Base-by-base conservation (phyloP, 179 eudicot genomes). In the Camellia oleifera region DNA sequence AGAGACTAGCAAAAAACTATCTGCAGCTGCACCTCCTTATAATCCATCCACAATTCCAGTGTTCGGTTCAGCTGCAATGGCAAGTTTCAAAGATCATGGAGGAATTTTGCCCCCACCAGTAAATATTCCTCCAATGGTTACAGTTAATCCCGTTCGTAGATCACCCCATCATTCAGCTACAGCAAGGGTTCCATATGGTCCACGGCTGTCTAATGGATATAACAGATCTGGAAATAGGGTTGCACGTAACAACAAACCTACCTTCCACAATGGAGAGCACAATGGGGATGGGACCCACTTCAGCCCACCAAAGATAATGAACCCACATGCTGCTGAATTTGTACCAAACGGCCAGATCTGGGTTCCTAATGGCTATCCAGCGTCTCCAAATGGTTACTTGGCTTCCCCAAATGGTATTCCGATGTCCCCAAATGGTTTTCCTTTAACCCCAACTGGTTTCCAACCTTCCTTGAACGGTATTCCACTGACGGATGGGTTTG, bases 1-100 rank as follows among this genome's bases (percentile, higher is more conserved):
- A 83, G 98, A 92, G 78, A 84, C 80, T 3, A 85, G 85, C 69
- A 94, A 91, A 83, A 92, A 90, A 77, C 91, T 95, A 75, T 95
- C 99, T 78, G 99, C 99, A 8, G 90, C 95, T 23, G 99, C 99
- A 61, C 96, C 99, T 64, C 99, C 99, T n/a, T 95, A 82, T 85
- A 94, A 88, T 78, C 99, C 99, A 69, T 87, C 97, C 66, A 83
- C 81, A 20, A 75, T 93, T 65, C 93, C 94, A 44, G 88, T 91
- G 67, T 91, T 89, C 77, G 94, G 93, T 44, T 79, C 94, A 14
- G 89, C 90, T 67, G 78, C 97, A 66, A 77, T 89, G 56, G 85
- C 88, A 72, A 90, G 88, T 61, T 88, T 87, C 77, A 92, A 87
- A 6, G 98, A 94, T 64, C 95, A 89, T 52, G 90, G 84, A 57